Evolutionary conservation across 441 rosid genomes (phyloP).

Genomic region (Pelargonium australe): DNA sequence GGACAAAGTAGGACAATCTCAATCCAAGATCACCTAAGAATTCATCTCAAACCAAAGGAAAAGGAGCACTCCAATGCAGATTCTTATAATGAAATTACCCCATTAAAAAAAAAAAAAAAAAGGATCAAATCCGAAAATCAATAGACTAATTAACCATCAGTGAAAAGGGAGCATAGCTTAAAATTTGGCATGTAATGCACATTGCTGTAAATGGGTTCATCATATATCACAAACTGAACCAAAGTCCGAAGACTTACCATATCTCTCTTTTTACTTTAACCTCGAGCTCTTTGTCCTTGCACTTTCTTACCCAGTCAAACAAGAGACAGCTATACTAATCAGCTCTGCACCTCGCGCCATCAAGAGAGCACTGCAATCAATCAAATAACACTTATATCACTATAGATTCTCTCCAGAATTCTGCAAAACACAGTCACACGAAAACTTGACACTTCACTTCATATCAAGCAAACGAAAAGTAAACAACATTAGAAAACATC

Average conservation of each 20-base stretch:
- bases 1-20: neutral
- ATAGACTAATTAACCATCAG: neutral
- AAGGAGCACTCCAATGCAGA: neutral
- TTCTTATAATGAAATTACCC: neutral
- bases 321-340: slow-evolving; percentile 9
- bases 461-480: neutral
- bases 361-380: neutral
- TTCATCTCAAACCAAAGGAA: slow-evolving; percentile 1
- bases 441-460: neutral
- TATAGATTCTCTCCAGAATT: neutral
- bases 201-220: neutral
- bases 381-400: neutral
- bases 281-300: neutral
- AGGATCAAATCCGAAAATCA: neutral
- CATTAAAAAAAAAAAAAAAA: neutral
- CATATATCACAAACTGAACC: neutral
- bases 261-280: slow-evolving; percentile 9
- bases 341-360: slow-evolving; percentile 6
- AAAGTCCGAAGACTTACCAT: slow-evolving; percentile 28
- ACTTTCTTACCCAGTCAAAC: slow-evolving; percentile 4
- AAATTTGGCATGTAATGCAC: neutral
- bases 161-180: neutral
- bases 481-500: neutral
- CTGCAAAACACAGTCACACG: neutral
- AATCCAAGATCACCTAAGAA: neutral